Evolutionary conservation across 2,329 filamentous ascomycete genomes (phyloP).

Genomic region (Cordyceps tenuipes): DNA sequence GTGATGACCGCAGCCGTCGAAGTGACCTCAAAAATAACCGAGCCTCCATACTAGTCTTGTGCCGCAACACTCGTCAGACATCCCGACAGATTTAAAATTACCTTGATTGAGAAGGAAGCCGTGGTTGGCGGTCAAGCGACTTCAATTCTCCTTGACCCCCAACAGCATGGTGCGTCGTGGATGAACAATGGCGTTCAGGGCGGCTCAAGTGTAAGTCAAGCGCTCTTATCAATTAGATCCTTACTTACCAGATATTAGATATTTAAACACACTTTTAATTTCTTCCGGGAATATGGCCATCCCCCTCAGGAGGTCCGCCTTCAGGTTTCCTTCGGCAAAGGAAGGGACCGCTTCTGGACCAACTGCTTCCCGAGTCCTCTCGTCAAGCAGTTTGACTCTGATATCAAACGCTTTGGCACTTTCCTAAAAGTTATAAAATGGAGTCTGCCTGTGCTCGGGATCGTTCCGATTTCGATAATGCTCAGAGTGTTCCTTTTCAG

Average conservation of each 20-base stretch:
- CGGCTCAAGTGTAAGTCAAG: constrained; percentile 31
- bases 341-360: constrained; percentile 51
- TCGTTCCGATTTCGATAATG: constrained; percentile 56
- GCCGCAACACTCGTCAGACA: constrained; percentile 59
- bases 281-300: constrained; percentile 50
- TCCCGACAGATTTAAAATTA: constrained; percentile 56
- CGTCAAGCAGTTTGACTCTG: constrained; percentile 44
- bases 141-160: constrained; percentile 48
- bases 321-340: constrained; percentile 56
- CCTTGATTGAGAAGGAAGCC: constrained; percentile 49
- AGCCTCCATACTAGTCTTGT: constrained; percentile 40
- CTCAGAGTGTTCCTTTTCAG: constrained; percentile 61
- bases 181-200: constrained; percentile 58
- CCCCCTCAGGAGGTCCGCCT: constrained; percentile 50
- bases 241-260: constrained; percentile 33
- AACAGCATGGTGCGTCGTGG: constrained; percentile 49
- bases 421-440: constrained; percentile 50
- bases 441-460: constrained; percentile 51
- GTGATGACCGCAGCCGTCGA: not conserved
- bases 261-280: constrained; percentile 59
- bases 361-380: constrained; percentile 56
- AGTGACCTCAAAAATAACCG: not conserved
- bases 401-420: constrained; percentile 47
- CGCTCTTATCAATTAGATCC: too few species aligned
- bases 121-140: constrained; percentile 55